Conservation (phyloP, 495 filamentous ascomycete genomes). For the Mytilinidion resinicola region DNA sequence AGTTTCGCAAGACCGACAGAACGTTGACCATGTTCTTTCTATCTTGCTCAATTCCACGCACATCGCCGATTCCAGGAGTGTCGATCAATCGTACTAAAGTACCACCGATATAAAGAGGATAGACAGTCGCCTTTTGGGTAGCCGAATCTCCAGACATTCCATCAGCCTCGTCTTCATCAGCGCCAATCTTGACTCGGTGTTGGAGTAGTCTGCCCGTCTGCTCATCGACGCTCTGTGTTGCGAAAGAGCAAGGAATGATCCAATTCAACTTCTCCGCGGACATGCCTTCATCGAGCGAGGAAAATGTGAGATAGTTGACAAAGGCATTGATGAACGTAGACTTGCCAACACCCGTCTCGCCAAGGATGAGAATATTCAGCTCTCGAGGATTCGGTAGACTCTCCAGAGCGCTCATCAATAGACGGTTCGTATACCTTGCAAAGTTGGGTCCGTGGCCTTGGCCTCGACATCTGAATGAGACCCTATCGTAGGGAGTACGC, state of each 20-base stretch:
- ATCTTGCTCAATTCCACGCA: constrained; percentile 34
- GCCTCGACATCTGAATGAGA: constrained; percentile 32
- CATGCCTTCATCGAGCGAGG: constrained; percentile 35
- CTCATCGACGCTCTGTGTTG: constrained; percentile 31
- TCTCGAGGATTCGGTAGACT: constrained; percentile 1
- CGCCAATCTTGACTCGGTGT: constrained; percentile 28
- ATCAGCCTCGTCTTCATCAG: constrained; percentile 31
- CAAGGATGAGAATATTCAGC: constrained; percentile 43
- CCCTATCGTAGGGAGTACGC: constrained; percentile 16
- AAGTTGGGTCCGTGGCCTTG: neutral
- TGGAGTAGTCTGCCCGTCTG: constrained; percentile 13
- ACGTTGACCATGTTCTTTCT: constrained; percentile 43
- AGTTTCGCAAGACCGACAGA: constrained; percentile 29
- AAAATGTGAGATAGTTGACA: constrained; percentile 40
- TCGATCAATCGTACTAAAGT: constrained; percentile 38
- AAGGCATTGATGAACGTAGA: constrained; percentile 46
- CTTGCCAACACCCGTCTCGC: constrained; percentile 43
- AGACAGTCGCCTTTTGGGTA: constrained; percentile 38
- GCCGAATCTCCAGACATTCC: constrained; percentile 38
- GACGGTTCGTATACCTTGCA: neutral
- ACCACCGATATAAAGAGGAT: constrained; percentile 29
- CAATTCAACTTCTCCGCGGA: constrained; percentile 26
- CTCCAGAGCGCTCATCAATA: constrained; percentile 22
- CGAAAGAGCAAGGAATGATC: constrained; percentile 40
- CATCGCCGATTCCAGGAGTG: constrained; percentile 44